A percentile compares a stretch with the other conserved stretches of the same genome.
phyloP scores from a whole-genome alignment of 148 eudicot genomes.

The Gaultheria prostrata region DNA sequence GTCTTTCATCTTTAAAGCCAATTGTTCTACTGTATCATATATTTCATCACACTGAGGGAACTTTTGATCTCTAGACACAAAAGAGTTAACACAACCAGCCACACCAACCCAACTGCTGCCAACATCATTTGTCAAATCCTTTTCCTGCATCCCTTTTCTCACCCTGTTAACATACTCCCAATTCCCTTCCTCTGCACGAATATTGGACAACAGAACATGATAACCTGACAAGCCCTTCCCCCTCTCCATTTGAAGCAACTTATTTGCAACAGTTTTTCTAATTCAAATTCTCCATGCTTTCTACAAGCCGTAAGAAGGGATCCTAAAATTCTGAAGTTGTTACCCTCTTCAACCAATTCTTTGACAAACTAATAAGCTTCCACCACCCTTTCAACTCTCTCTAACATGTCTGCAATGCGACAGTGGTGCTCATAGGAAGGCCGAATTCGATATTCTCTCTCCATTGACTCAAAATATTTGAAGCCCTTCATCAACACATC shows the following conservation, averaged over 20 bases:
- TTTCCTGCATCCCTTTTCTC: constrained; percentile 63
- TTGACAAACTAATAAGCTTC: constrained; percentile 70
- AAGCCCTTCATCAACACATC: constrained; percentile 83
- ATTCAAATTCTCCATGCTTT: constrained; percentile 57
- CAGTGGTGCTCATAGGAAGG: constrained; percentile 52
- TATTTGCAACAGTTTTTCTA: constrained; percentile 65
- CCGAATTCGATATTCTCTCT: constrained; percentile 34
- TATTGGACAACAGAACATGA: constrained; percentile 65
- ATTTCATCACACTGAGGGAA: constrained; percentile 47
- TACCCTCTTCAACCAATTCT: constrained; percentile 13
- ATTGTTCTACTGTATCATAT: constrained; percentile 40
- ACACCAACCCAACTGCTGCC: constrained; percentile 85
- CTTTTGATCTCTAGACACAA: constrained; percentile 49
- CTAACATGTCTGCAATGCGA: constrained; percentile 90
- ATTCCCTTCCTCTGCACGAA: constrained; percentile 78
- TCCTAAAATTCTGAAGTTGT: constrained; percentile 74
- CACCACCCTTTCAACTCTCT: constrained; percentile 67
- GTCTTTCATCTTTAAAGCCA: constrained; percentile 49
- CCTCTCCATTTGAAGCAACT: constrained; percentile 50
- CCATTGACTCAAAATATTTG: constrained; percentile 63
- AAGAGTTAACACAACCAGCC: constrained; percentile 27
- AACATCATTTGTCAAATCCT: constrained; percentile 58
- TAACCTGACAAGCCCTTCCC: constrained; percentile 47
- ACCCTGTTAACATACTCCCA: constrained; percentile 63
- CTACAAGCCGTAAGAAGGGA: constrained; percentile 70